These are phyloP conservation scores for Nakazawaea populi DNA, from an alignment of 805 yeast genomes.

Conservation along the genomic window DNA sequence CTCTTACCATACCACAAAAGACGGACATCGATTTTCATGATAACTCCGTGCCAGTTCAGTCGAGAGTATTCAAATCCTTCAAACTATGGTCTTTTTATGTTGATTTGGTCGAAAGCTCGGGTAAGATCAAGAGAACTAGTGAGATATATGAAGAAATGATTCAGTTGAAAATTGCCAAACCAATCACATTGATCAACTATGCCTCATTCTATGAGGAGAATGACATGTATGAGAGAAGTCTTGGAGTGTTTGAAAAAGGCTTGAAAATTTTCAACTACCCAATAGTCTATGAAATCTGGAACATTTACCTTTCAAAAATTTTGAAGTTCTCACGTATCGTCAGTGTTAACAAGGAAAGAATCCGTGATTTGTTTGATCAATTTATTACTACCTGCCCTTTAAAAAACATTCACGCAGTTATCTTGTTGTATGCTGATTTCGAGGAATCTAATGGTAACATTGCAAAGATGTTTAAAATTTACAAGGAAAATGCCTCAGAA, in stretches of 20 bases:
- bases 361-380: constrained; percentile 72
- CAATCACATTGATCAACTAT: constrained; percentile 58
- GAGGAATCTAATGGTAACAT: constrained; percentile 53
- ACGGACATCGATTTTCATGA: constrained; percentile 29
- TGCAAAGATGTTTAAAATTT: constrained; percentile 42
- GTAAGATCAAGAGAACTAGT: constrained; percentile 33
- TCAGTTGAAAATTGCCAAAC: constrained; percentile 60
- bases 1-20: constrained; percentile 28
- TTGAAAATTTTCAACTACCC: constrained; percentile 56
- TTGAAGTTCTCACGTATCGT: constrained; percentile 26
- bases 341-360: constrained; percentile 39
- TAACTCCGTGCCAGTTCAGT: constrained; percentile 43
- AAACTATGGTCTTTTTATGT: constrained; percentile 71
- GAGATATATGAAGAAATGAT: constrained; percentile 49
- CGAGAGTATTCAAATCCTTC: constrained; percentile 51
- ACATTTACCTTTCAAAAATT: constrained; percentile 52
- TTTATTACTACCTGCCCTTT: constrained; percentile 48
- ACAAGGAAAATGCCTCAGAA: constrained; percentile 33
- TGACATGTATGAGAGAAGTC: constrained; percentile 41
- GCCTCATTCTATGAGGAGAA: constrained; percentile 52
- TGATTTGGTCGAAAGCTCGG: constrained; percentile 58
- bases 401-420: constrained; percentile 35
- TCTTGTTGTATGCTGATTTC: constrained; percentile 50
- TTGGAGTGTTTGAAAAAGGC: constrained; percentile 64
- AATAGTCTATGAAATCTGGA: constrained; percentile 66